These are phyloP conservation scores for Aspergillus nanangensis DNA, from an alignment of 495 filamentous ascomycete genomes.

Conservation along the genomic window DNA sequence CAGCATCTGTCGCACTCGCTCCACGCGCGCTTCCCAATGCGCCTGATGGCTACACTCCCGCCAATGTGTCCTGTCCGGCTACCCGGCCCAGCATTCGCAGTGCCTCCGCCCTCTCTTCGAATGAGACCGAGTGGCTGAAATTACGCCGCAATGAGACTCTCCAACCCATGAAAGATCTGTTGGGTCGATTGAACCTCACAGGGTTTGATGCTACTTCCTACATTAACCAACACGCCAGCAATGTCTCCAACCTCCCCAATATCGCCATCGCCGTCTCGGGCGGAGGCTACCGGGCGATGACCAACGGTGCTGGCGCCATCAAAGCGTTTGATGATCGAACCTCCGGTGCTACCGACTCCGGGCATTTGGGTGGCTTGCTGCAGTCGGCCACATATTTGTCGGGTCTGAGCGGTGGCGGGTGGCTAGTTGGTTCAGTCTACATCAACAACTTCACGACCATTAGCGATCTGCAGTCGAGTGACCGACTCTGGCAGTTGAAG, in stretches of 20 bases:
- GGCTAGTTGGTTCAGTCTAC: constrained; percentile 86
- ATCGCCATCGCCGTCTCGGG: constrained; percentile 55
- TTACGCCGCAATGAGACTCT: constrained; percentile 51
- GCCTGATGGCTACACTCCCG: constrained; percentile 35
- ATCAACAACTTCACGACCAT: constrained; percentile 84
- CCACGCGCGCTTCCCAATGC: constrained; percentile 31
- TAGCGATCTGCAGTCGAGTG: constrained; percentile 50
- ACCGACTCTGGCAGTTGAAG: constrained; percentile 64
- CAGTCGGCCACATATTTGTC: constrained; percentile 78
- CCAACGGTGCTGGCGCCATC: constrained; percentile 78
- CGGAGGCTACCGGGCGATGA: constrained; percentile 75
- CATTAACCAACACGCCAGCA: constrained; percentile 49
- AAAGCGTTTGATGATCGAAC: constrained; percentile 79
- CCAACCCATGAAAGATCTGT: constrained; percentile 61
- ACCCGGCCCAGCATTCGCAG: constrained; percentile 43
- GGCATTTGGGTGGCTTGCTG: constrained; percentile 76
- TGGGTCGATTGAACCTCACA: constrained; percentile 61
- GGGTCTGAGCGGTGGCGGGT: constrained; percentile 81
- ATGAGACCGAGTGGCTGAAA: constrained; percentile 65
- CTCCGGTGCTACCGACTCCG: constrained; percentile 52
- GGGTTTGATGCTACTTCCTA: constrained; percentile 73
- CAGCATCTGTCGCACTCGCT: constrained; percentile 1
- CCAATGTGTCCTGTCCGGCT: constrained; percentile 29
- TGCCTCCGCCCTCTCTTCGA: constrained; percentile 51
- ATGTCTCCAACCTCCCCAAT: constrained; percentile 55